Conservation (phyloP, 345 rosid species). For the Pugionium dolabratum region DNA sequence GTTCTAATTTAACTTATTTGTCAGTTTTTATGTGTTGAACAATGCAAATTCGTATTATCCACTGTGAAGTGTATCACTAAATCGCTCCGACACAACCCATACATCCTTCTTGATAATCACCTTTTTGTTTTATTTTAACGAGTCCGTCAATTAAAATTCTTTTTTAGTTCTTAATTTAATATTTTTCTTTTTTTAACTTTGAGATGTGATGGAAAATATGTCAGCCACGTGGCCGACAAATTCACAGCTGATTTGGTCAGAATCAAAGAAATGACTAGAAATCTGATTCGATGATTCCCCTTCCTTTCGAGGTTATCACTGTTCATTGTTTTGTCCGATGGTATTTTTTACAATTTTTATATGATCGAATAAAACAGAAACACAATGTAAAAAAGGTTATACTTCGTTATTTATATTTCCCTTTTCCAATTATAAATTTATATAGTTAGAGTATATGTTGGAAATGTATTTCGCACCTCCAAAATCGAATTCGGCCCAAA, state of each 20-base stretch:
- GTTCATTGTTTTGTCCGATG: slow-evolving; percentile 9
- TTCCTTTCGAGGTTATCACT: slow-evolving; percentile 12
- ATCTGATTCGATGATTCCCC: slow-evolving; percentile 23
- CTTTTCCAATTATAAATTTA: neutral
- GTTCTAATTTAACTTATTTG: too few species aligned
- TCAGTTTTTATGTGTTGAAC: too few species aligned
- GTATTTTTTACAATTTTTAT: neutral
- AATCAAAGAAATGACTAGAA: slow-evolving; percentile 24
- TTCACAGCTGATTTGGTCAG: slow-evolving; percentile 24
- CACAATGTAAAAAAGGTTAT: neutral
- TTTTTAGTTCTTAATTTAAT: neutral
- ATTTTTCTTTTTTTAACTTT: slow-evolving; percentile 13
- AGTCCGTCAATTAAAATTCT: neutral
- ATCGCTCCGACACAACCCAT: slow-evolving; percentile 3
- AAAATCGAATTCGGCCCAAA: neutral
- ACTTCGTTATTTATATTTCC: neutral
- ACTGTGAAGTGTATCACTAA: too few species aligned
- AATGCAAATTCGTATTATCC: too few species aligned
- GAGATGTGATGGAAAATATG: slow-evolving; percentile 31
- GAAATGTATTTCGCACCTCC: neutral
- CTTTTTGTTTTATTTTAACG: neutral
- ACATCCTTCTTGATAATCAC: neutral
- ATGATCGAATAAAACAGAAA: neutral
- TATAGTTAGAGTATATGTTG: neutral
- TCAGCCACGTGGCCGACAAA: slow-evolving; percentile 40